phyloP scores from a whole-genome alignment of 139 green algal genomes.

The Coelastrella sp. region DNA sequence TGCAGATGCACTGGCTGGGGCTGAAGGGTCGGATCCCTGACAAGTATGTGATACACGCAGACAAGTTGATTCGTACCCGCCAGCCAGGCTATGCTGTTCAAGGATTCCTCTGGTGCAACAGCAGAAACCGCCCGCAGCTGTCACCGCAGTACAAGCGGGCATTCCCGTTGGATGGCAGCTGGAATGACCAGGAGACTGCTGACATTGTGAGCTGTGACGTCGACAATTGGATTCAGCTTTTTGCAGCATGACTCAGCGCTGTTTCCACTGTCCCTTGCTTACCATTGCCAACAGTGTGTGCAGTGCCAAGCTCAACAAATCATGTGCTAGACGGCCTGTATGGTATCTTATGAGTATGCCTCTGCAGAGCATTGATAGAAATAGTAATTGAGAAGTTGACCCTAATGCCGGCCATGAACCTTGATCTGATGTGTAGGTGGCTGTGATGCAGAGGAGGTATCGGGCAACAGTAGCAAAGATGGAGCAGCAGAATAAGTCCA shows the following conservation, averaged over 20 bases:
- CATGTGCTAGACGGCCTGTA: too few species aligned
- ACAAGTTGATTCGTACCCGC: not conserved
- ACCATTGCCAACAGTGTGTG: too few species aligned
- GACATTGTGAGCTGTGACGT: slow-evolving; percentile 24
- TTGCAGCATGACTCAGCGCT: too few species aligned
- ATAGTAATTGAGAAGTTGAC: too few species aligned
- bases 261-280: too few species aligned
- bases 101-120: slow-evolving; percentile 33
- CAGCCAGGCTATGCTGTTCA: slow-evolving; percentile 30
- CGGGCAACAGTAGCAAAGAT: not conserved
- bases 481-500: not conserved
- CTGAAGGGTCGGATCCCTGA: not conserved
- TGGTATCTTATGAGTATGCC: too few species aligned
- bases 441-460: not conserved
- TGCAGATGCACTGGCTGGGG: slow-evolving; percentile 42
- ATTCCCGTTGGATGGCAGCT: not conserved
- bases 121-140: not conserved
- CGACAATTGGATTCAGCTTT: too few species aligned
- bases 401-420: too few species aligned
- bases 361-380: too few species aligned
- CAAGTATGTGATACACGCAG: not conserved
- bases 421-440: too few species aligned
- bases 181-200: not conserved
- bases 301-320: too few species aligned
- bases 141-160: not conserved